These are phyloP conservation scores for Pleurotus salmoneostramineus DNA, from an alignment of 768 basidiomycete species.

Conservation along the genomic window DNA sequence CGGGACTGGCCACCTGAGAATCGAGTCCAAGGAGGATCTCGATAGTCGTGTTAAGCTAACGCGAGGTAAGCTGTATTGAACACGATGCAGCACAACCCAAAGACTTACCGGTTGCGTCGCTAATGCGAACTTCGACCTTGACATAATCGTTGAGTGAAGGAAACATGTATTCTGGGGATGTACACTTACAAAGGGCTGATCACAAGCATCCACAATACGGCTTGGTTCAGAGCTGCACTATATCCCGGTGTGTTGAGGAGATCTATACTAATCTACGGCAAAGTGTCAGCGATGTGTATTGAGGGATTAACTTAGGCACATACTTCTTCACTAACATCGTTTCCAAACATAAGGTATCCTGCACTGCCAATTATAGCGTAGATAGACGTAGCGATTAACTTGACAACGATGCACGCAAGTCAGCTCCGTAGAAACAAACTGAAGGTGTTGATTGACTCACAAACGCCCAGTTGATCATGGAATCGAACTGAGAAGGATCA, in stretches of 20 bases:
- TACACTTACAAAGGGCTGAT: slow-evolving; percentile 62
- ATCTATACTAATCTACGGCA: slow-evolving; percentile 74
- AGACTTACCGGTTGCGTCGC: slow-evolving; percentile 70
- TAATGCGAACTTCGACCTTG: slow-evolving; percentile 84
- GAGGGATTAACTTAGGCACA: slow-evolving; percentile 11
- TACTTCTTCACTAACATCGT: slow-evolving; percentile 76
- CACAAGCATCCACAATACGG: slow-evolving; percentile 86
- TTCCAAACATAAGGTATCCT: slow-evolving; percentile 92
- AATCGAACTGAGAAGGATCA: slow-evolving; percentile 74
- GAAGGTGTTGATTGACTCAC: slow-evolving; percentile 35
- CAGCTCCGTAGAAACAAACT: neutral
- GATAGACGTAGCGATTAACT: slow-evolving; percentile 61
- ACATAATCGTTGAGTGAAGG: slow-evolving; percentile 6
- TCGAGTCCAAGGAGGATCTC: slow-evolving; percentile 77
- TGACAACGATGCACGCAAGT: neutral
- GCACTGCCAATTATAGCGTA: slow-evolving; percentile 69
- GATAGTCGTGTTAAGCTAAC: slow-evolving; percentile 75
- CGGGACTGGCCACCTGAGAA: slow-evolving; percentile 25
- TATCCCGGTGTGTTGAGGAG: slow-evolving; percentile 72
- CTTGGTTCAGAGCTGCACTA: slow-evolving; percentile 61
- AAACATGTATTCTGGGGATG: neutral
- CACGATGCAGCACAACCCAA: neutral
- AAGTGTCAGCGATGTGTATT: neutral
- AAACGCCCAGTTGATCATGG: slow-evolving; percentile 85
- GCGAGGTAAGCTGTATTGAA: neutral